Evolutionary conservation across 257 asterid species (phyloP).

Genomic region (Nyctanthes arbortristis): DNA sequence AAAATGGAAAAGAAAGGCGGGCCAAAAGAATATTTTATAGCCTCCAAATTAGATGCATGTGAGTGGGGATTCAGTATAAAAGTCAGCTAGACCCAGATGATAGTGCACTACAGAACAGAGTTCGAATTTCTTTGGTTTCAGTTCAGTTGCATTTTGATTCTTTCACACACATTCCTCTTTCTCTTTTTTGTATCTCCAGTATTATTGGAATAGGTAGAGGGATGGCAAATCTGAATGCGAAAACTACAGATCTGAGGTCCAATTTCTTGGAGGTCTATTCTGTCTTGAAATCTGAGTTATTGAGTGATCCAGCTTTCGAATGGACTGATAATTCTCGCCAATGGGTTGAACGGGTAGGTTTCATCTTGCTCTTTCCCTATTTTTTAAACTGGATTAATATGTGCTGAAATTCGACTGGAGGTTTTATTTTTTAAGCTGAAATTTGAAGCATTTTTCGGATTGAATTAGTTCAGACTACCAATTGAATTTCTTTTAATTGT

Average conservation of each 20-base stretch:
- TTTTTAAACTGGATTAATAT: too few relatives aligned
- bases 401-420: neutral
- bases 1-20: too few relatives aligned
- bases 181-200: neutral
- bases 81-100: neutral
- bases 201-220: neutral
- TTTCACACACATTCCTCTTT: neutral
- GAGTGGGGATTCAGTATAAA: neutral
- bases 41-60: constrained; percentile 4
- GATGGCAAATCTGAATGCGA: constrained; percentile 48
- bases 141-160: neutral
- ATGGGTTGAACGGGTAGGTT: constrained; percentile 74
- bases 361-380: neutral
- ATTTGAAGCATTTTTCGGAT: too few relatives aligned
- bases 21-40: neutral
- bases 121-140: neutral
- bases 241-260: constrained; percentile 45
- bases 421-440: neutral
- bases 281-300: constrained; percentile 73
- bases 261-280: constrained; percentile 62
- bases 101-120: too few relatives aligned
- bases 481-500: too few relatives aligned
- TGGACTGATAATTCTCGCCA: constrained; percentile 71
- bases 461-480: too few relatives aligned
- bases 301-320: constrained; percentile 76